Evolutionary conservation across 2,329 filamentous ascomycete species (phyloP).

Genomic region (Apiospora phragmitis): DNA sequence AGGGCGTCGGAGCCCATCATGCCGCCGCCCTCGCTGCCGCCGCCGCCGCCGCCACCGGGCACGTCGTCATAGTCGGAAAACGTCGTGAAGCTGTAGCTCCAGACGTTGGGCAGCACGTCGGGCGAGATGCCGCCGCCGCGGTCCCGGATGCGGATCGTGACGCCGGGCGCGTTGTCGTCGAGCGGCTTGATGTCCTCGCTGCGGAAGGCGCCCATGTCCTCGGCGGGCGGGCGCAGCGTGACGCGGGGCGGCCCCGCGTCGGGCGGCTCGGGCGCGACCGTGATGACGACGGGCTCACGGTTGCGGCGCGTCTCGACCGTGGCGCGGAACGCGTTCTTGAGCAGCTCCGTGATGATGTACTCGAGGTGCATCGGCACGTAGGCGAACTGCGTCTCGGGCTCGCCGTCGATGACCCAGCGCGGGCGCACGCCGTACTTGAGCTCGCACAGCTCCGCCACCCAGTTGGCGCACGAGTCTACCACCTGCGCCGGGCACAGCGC

Average conservation of each 20-base stretch:
- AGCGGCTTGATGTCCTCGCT: slow-evolving; percentile 55
- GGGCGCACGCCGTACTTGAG: slow-evolving; percentile 91
- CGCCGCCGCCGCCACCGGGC: slow-evolving; percentile 38
- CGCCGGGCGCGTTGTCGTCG: slow-evolving; percentile 71
- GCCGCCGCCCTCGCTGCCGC: slow-evolving; percentile 38
- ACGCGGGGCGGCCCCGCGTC: slow-evolving; percentile 29
- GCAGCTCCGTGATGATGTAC: slow-evolving; percentile 93
- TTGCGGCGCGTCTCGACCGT: slow-evolving; percentile 83
- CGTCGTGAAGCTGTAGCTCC: slow-evolving; percentile 97
- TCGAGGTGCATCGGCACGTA: slow-evolving; percentile 95
- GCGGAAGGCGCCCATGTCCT: slow-evolving; percentile 41
- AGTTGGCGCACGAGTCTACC: slow-evolving; percentile 81
- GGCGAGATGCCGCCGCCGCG: slow-evolving; percentile 91
- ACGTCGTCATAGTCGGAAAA: slow-evolving; percentile 68
- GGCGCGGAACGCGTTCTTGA: slow-evolving; percentile 96
- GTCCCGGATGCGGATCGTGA: slow-evolving; percentile 94
- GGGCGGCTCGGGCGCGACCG: slow-evolving; percentile 73
- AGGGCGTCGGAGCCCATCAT: slow-evolving; percentile 64
- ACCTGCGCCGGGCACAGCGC: slow-evolving; percentile 78
- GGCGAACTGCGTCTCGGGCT: slow-evolving; percentile 84
- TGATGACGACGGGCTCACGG: slow-evolving; percentile 83
- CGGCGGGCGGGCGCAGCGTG: slow-evolving; percentile 36
- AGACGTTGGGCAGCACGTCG: slow-evolving; percentile 81
- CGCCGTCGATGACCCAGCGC: slow-evolving; percentile 76
- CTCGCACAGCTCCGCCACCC: slow-evolving; percentile 95